Conservation (phyloP, 768 basidiomycete species). For the Panaeolus papilionaceus region DNA sequence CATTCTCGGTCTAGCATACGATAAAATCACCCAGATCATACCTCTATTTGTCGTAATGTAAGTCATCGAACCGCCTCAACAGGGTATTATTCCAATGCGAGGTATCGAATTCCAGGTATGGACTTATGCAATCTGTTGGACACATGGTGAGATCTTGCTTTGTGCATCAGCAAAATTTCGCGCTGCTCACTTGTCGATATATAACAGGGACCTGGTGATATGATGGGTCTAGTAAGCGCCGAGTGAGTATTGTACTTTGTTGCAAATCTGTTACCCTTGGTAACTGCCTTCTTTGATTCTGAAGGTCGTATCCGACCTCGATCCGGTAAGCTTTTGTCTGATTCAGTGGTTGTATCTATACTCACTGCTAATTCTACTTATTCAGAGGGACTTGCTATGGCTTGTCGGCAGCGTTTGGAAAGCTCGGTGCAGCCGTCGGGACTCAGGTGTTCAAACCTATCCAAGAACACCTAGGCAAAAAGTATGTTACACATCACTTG, state of each 20-base stretch:
- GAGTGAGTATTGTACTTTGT: slow-evolving; percentile 48
- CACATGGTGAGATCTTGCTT: slow-evolving; percentile 51
- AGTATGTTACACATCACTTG: slow-evolving; percentile 37
- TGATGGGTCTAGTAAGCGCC: slow-evolving; percentile 68
- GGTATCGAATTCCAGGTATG: slow-evolving; percentile 50
- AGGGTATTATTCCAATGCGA: neutral
- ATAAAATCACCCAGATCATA: slow-evolving; percentile 64
- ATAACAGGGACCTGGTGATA: slow-evolving; percentile 69
- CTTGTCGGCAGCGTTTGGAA: slow-evolving; percentile 69
- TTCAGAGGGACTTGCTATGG: slow-evolving; percentile 71
- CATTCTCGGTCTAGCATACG: slow-evolving; percentile 63
- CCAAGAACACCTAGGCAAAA: slow-evolving; percentile 67
- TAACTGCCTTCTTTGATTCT: slow-evolving; percentile 1
- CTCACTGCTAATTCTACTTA: slow-evolving; percentile 1
- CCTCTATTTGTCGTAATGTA: slow-evolving; percentile 75
- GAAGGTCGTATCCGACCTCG: slow-evolving; percentile 66
- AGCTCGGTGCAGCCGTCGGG: slow-evolving; percentile 72
- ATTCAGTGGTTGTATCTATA: neutral
- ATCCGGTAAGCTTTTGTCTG: slow-evolving; percentile 48
- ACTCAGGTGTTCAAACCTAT: slow-evolving; percentile 76
- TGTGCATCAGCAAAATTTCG: neutral
- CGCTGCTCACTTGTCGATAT: neutral
- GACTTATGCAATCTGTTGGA: slow-evolving; percentile 73
- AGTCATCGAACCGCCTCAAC: slow-evolving; percentile 26
- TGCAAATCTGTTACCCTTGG: too few relatives aligned